Conservation (phyloP, 129 eudicot genomes). For the Lonicera japonica region DNA sequence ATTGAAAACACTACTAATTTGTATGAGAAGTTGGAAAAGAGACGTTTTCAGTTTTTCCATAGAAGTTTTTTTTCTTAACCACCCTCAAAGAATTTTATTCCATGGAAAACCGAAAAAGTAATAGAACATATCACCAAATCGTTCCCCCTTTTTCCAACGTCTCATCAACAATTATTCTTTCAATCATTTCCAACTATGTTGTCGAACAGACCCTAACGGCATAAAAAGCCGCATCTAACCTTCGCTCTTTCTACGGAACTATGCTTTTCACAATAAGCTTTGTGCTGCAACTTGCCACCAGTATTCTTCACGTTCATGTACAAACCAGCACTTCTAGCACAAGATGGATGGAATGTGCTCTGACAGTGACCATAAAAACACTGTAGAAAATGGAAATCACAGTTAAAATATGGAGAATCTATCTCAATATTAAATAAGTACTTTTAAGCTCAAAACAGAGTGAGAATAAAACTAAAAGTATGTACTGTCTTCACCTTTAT, state of each 20-base stretch:
- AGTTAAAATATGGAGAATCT: background rate
- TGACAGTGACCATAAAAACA: slow-evolving; percentile 97
- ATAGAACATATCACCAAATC: too few species aligned
- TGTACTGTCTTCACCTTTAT: slow-evolving; percentile 49
- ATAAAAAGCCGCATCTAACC: slow-evolving; percentile 26
- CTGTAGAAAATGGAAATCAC: slow-evolving; percentile 29
- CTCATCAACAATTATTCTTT: too few species aligned
- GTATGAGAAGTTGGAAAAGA: too few species aligned
- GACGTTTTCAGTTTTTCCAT: too few species aligned
- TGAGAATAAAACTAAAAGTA: background rate
- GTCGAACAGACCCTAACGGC: too few species aligned
- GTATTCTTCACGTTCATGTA: slow-evolving; percentile 54
- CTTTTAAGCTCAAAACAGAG: background rate
- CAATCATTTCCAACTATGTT: too few species aligned
- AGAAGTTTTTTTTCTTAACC: too few species aligned
- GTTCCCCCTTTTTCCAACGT: too few species aligned
- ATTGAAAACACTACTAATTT: too few species aligned
- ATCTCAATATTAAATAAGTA: background rate
- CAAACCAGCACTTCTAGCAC: slow-evolving; percentile 81
- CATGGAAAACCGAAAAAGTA: too few species aligned
- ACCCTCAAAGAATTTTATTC: too few species aligned
- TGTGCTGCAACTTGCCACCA: slow-evolving; percentile 88
- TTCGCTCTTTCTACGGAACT: slow-evolving; percentile 74
- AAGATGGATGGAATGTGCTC: slow-evolving; percentile 81
- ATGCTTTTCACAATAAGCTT: slow-evolving; percentile 91